These are phyloP conservation scores for Fusarium robinianum DNA, from an alignment of 2,329 filamentous ascomycete genomes.

Conservation along the genomic window DNA sequence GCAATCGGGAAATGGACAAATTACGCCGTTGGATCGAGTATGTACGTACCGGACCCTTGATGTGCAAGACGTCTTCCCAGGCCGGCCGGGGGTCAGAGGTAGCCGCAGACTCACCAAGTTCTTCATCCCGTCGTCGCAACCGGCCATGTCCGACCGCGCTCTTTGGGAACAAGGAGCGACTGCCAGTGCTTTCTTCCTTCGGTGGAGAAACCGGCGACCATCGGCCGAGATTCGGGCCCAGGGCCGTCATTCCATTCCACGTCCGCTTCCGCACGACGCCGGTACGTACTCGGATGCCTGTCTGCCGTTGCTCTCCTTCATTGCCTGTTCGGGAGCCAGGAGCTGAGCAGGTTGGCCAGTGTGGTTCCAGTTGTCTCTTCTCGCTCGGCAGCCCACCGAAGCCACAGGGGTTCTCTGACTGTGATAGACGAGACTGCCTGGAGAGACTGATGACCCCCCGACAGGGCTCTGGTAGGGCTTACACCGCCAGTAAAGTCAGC, in stretches of 20 bases:
- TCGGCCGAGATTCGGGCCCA: constrained; percentile 30
- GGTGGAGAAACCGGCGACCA: constrained; percentile 20
- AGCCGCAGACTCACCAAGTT: no score
- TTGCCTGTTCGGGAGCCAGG: constrained; percentile 13
- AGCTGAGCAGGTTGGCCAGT: constrained; percentile 8
- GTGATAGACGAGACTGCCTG: no score
- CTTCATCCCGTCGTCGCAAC: constrained; percentile 1
- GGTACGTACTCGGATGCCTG: constrained; percentile 3
- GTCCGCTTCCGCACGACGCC: no score
- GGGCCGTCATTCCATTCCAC: not conserved
- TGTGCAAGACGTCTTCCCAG: no score
- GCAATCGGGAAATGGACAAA: constrained; percentile 5
- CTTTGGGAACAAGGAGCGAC: constrained; percentile 1
- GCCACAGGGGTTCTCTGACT: constrained; percentile 12
- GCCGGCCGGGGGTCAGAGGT: no score
- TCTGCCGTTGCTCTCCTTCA: constrained; percentile 2
- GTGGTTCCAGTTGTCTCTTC: constrained; percentile 15
- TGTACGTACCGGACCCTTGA: not conserved
- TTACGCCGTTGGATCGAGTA: no score
- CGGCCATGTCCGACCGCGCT: constrained; percentile 7
- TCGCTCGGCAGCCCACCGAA: not conserved
- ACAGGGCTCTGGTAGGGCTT: constrained; percentile 18
- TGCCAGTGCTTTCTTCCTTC: not conserved
- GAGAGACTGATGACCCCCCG: constrained; percentile 15
- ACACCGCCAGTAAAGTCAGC: constrained; percentile 21